Base-by-base conservation (phyloP, 306 rosid genomes). In the Casuarina cunninghamiana region DNA sequence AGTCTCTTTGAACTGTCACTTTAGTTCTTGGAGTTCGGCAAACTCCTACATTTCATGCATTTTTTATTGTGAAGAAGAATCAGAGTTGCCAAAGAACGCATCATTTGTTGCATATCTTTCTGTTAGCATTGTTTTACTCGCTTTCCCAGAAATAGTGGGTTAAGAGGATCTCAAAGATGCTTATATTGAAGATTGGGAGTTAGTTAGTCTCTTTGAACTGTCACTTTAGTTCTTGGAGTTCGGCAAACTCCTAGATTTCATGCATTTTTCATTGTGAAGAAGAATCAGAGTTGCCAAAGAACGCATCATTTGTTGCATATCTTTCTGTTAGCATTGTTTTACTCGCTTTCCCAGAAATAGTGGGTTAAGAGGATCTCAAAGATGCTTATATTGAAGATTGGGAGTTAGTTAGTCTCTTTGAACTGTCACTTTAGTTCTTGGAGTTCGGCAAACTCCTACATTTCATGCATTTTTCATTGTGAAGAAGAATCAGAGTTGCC, bases 1-100 rank as follows among this genome's bases (percentile, higher is more conserved):
- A 77, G 79, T 85, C 73, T 81, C 43, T 60, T 37, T 69, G 45
- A 80, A 75, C 60, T 80, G 71, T 12, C 77, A n/a, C 32, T 6
- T 12, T 51, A 54, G 70, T 87, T 77, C 73, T 71, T 69, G 75
- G 77, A 54, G 81, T 87, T 80, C 70, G 80, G 82, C 71, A 85
- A 63, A 79, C 77, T 77, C 82, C 80, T 63, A 74, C 77, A 84
- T 73, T 63, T 50, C 21, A 38, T 38, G 32, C 32, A 26, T 26
- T 26, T 26, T 26, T 26, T 1, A 26, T 26, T 26, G 32, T 26
- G 32, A 26, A 26, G 32, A 26, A 26, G 32, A 0, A 26, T 26
- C 32, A 26, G 32, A 26, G 26, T 21, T 21, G 26, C 26, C 26
- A 21, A 21, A 21, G 26, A 21, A 21, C 0, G 26, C 26, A 21